These are phyloP conservation scores for Paramecium caudatum DNA, from an alignment of 73 alveolate species.

Conservation along the genomic window DNA sequence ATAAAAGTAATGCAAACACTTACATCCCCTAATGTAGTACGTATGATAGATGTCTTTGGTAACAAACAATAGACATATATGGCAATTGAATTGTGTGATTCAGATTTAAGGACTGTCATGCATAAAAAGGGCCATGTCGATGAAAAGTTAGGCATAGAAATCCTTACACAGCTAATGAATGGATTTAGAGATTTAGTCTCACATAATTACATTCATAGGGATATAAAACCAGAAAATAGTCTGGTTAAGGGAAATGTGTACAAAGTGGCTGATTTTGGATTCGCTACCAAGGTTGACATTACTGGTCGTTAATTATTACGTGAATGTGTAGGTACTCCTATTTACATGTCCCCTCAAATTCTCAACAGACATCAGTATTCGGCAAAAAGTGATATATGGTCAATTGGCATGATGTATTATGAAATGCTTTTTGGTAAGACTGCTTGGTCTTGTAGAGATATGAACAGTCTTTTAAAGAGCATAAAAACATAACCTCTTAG, in stretches of 20 bases:
- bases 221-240: constrained; percentile 82
- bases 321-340: constrained; percentile 79
- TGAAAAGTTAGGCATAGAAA: constrained; percentile 49
- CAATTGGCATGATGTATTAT: constrained; percentile 77
- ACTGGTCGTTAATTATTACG: constrained; percentile 48
- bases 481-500: constrained; percentile 63
- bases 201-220: constrained; percentile 85
- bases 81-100: constrained; percentile 64
- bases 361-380: constrained; percentile 55
- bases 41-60: constrained; percentile 64
- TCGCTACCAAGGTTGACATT: constrained; percentile 74
- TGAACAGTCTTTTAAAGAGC: constrained; percentile 61
- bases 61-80: constrained; percentile 40
- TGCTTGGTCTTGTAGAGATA: constrained; percentile 75
- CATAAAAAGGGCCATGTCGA: constrained; percentile 49
- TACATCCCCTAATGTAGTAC: constrained; percentile 69
- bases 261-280: constrained; percentile 78
- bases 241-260: constrained; percentile 69
- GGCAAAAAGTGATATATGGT: constrained; percentile 76
- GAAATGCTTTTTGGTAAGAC: constrained; percentile 76
- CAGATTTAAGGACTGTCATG: constrained; percentile 23
- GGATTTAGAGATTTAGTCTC: constrained; percentile 71
- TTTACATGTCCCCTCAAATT: constrained; percentile 72
- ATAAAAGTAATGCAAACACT: constrained; percentile 69
- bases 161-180: constrained; percentile 62